Evolutionary conservation across 1,139 yeast genomes (phyloP).

Genomic region (Kurtzmaniella natalensis): DNA sequence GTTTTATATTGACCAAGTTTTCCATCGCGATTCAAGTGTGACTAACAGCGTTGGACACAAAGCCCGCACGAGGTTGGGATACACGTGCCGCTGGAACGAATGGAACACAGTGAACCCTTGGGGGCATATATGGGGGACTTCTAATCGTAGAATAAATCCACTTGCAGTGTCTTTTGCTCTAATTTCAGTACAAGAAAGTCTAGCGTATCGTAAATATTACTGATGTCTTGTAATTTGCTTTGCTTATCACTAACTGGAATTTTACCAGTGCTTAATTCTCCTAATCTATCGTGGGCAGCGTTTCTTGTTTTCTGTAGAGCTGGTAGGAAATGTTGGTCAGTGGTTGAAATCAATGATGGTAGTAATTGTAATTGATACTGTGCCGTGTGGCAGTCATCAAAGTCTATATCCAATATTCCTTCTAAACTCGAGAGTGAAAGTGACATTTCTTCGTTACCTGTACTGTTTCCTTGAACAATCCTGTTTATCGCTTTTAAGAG

Average conservation of each 20-base stretch:
- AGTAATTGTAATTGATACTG: not conserved
- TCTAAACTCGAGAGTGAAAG: too few species aligned
- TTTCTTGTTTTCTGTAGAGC: slow-evolving; percentile 1
- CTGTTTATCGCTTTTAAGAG: not conserved
- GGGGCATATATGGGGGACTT: too few species aligned
- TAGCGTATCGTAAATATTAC: not conserved
- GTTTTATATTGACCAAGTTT: too few species aligned
- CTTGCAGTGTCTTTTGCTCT: not conserved
- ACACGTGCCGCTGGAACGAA: too few species aligned
- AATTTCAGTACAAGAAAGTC: slow-evolving; percentile 1
- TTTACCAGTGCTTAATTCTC: slow-evolving; percentile 3
- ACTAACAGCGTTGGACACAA: too few species aligned
- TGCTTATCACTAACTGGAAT: not conserved
- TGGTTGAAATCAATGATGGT: not conserved
- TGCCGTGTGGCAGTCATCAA: not conserved
- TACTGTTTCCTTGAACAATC: not conserved
- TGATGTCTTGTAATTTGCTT: not conserved
- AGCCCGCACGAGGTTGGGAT: too few species aligned
- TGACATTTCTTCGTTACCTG: too few species aligned
- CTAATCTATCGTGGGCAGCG: slow-evolving; percentile 2
- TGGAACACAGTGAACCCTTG: too few species aligned
- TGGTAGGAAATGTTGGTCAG: not conserved
- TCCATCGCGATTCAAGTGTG: too few species aligned
- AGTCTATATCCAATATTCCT: not conserved
- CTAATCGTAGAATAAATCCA: slow-evolving; percentile 1